Conservation (phyloP, 192 early-diverging fungal species). For the Backusella macrospora region DNA sequence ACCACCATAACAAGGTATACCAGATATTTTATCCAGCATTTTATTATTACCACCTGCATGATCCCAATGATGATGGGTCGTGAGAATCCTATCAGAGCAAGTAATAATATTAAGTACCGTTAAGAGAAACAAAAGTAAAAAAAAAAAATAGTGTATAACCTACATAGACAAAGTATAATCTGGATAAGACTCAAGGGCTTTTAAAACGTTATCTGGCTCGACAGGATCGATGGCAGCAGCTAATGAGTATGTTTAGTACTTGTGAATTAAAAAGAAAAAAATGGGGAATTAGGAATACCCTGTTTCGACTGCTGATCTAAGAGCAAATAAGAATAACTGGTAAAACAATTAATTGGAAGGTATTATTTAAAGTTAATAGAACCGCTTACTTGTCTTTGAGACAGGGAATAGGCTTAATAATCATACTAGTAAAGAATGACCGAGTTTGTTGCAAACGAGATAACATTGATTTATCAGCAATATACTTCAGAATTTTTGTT, state of each 20-base stretch:
- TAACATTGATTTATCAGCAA: constrained; percentile 14
- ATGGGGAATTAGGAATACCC: constrained; percentile 9
- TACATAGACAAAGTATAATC: constrained; percentile 33
- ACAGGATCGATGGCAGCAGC: constrained; percentile 41
- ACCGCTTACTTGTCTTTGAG: constrained; percentile 42
- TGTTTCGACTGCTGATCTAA: constrained; percentile 37
- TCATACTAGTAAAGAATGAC: constrained; percentile 27
- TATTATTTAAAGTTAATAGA: not conserved
- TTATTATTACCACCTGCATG: constrained; percentile 45
- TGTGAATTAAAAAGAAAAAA: not conserved
- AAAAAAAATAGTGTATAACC: not conserved
- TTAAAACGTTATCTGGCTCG: constrained; percentile 37
- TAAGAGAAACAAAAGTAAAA: not conserved
- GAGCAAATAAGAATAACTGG: constrained; percentile 42
- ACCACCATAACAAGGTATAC: constrained; percentile 33
- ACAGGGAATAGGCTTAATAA: constrained; percentile 36
- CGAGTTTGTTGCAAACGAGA: constrained; percentile 11
- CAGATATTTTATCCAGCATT: constrained; percentile 7
- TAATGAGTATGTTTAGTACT: constrained; percentile 1
- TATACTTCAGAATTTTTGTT: not conserved
- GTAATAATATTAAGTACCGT: not conserved
- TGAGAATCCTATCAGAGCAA: constrained; percentile 35
- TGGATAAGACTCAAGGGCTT: constrained; percentile 26
- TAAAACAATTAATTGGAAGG: not conserved
- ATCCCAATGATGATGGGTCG: constrained; percentile 47